These are phyloP conservation scores for Aspergillus hancockii DNA, from an alignment of 495 filamentous ascomycete species.

Conservation along the genomic window DNA sequence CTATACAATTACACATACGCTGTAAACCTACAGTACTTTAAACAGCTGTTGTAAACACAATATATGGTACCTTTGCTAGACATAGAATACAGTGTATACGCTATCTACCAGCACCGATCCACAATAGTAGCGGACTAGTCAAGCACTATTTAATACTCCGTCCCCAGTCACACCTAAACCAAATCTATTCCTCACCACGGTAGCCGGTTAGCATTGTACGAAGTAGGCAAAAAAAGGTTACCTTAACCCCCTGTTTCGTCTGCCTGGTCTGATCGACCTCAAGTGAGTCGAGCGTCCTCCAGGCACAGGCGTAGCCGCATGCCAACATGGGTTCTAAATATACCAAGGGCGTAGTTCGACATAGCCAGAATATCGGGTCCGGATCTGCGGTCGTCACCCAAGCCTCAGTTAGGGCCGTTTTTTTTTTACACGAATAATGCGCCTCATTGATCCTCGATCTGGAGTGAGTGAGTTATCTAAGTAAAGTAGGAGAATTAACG, in stretches of 20 bases:
- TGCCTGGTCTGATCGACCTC: neutral
- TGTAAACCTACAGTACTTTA: no score
- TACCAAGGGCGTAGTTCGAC: neutral
- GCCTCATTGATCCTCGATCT: neutral
- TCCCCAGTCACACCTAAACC: neutral
- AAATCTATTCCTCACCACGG: neutral
- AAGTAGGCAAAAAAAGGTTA: no score
- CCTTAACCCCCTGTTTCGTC: neutral
- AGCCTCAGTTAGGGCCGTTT: neutral
- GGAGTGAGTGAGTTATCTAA: neutral
- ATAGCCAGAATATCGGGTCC: neutral
- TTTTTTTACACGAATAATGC: neutral
- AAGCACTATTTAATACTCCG: neutral
- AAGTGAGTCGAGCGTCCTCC: neutral
- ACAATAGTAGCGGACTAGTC: neutral
- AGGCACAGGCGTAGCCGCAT: neutral
- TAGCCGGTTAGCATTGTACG: neutral
- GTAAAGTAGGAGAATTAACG: neutral
- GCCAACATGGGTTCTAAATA: neutral
- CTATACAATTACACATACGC: no score
- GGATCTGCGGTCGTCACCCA: neutral
- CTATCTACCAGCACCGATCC: no score
- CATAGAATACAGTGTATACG: no score
- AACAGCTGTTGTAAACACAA: no score
- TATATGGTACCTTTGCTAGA: no score